Evolutionary conservation across 352 stramenopile genomes (phyloP).

Genomic region (Phytopythium montanum): DNA sequence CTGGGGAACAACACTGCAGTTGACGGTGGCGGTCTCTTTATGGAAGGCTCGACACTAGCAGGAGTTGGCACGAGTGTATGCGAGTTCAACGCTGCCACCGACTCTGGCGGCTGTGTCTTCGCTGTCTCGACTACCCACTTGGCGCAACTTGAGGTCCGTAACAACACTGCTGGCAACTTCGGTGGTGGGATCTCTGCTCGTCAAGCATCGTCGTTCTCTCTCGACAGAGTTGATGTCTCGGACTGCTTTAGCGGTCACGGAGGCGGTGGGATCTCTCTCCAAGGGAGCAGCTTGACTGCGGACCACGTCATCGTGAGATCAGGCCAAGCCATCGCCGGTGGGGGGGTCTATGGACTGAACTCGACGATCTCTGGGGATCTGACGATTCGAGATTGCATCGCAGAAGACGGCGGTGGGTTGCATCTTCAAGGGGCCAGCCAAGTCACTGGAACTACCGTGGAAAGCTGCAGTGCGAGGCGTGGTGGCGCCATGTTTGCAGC

Average conservation of each 20-base stretch:
- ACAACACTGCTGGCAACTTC: neutral
- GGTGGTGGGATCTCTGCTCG: neutral
- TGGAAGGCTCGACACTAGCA: neutral
- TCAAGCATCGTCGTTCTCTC: slow-evolving; percentile 4
- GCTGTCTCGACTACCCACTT: neutral
- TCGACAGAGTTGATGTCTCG: slow-evolving; percentile 2
- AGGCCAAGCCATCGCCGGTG: slow-evolving; percentile 11
- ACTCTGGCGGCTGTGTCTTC: neutral
- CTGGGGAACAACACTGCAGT: neutral
- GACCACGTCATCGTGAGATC: slow-evolving; percentile 1
- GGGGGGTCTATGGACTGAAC: slow-evolving; percentile 12
- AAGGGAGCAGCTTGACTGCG: slow-evolving; percentile 11
- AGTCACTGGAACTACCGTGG: slow-evolving; percentile 6
- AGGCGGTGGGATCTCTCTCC: slow-evolving; percentile 28
- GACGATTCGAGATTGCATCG: slow-evolving; percentile 12
- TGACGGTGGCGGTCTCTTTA: neutral
- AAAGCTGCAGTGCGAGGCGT: slow-evolving; percentile 11
- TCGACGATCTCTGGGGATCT: slow-evolving; percentile 17
- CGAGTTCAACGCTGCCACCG: neutral
- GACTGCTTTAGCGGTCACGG: slow-evolving; percentile 7
- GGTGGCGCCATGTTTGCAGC: slow-evolving; percentile 32
- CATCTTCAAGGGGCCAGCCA: slow-evolving; percentile 12
- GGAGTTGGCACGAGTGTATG: neutral
- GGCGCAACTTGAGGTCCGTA: neutral
- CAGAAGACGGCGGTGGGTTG: slow-evolving; percentile 15